Base-by-base conservation (phyloP, 495 filamentous ascomycete genomes). In the Cryomyces antarcticus region DNA sequence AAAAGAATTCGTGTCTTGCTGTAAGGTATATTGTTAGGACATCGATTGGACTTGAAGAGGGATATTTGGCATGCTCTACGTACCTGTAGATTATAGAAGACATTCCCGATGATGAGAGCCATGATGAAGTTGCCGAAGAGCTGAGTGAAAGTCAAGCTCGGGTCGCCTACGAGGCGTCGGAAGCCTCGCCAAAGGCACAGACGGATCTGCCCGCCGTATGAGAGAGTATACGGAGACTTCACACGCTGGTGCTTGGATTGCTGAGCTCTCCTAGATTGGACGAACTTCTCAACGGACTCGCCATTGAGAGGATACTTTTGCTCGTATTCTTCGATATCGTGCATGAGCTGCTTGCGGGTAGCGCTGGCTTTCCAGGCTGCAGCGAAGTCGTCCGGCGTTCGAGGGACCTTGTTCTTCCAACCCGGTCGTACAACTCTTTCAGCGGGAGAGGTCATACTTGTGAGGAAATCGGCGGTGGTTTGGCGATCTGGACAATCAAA, bases 81-180 rank as follows among this genome's bases (percentile, higher is more conserved):
- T 24, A 24, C 17, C 17, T 1, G 17, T 24, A 24, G 17, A 48
- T 92, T 77, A 61, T 76, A 88, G 62, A 93, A 95, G 37, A 93
- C 73, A 50, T 72, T 80, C 13, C 77, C 70, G 51, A 93, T 72
- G 55, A 95, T 77, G 24, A 94, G 61, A 11, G 81, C 66, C 71
- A 88, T 78, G 51, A 70, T 53, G 41, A 68, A 65, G 52, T 93
- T 89, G 29, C 77, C 82, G 49, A 93, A 66, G 7, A 89, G 62
- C 27, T 71, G 62, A 5, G 73, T 70, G 28, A 92, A 44, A 4
- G 78, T 80, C 50, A 89, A 62, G 49, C 68, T 78, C 44, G 77
- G 68, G 49, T 94, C 83, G 9, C 75, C 80, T 13, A 57, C 65
- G 3, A 94, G 61, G 35, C 78, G 64, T 51, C 68, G 65, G 57